Evolutionary conservation across 192 early-diverging fungal genomes (phyloP).

Genomic region (Spizellomyces sp.): DNA sequence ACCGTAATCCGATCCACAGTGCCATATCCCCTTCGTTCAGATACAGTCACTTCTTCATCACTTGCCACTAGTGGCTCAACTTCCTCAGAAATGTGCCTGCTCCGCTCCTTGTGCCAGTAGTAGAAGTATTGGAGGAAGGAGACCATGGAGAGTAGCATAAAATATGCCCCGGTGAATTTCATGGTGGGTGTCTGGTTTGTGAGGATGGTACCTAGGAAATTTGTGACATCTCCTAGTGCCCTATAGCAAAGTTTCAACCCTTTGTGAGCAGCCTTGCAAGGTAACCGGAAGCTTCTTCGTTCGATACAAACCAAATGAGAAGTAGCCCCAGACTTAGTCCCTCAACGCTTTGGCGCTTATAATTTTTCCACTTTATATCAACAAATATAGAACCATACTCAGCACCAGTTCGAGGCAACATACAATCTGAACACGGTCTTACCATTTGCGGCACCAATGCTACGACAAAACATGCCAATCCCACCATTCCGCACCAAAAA

Average conservation of each 20-base stretch:
- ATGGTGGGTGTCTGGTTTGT: constrained; percentile 52
- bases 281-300: constrained; percentile 3
- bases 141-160: constrained; percentile 41
- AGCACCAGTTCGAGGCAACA: neutral
- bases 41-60: neutral
- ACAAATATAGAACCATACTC: neutral
- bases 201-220: constrained; percentile 45
- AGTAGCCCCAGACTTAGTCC: constrained; percentile 49
- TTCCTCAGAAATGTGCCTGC: constrained; percentile 10
- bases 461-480: constrained; percentile 39
- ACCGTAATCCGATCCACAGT: too few species aligned
- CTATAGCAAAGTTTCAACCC: neutral
- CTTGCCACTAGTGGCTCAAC: neutral
- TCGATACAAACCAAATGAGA: constrained; percentile 37
- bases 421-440: neutral
- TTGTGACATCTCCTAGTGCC: constrained; percentile 31
- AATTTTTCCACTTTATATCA: constrained; percentile 41
- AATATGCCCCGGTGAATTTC: constrained; percentile 40
- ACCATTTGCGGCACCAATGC: constrained; percentile 50
- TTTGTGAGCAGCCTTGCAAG: too few species aligned
- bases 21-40: too few species aligned
- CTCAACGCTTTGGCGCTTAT: constrained; percentile 36
- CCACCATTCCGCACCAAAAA: constrained; percentile 36
- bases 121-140: constrained; percentile 46
- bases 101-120: constrained; percentile 24